Percentiles rank a stretch among this genome's conserved stretches.
phyloP scores from a whole-genome alignment of 1,284 basidiomycete species.

The Grifola frondosa region DNA sequence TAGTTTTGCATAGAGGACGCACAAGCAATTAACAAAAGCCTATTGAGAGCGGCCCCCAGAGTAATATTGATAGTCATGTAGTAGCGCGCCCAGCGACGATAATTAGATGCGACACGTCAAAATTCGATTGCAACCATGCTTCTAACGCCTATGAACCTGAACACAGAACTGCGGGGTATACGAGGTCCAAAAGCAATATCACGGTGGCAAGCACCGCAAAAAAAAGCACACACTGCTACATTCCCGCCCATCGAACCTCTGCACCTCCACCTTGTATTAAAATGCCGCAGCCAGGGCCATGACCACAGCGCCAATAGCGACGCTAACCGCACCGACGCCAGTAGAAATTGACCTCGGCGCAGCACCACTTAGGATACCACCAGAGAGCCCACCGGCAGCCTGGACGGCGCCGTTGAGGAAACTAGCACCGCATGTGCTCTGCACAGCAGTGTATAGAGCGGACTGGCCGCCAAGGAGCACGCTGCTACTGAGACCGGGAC shows the following conservation, averaged over 20 bases:
- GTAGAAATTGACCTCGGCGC: constrained; percentile 25
- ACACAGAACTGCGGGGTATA: constrained; percentile 21
- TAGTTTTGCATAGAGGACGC: too few species aligned
- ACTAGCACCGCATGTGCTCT: constrained; percentile 52
- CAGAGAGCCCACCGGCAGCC: constrained; percentile 62
- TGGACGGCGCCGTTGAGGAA: constrained; percentile 66
- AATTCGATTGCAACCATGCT: too few species aligned
- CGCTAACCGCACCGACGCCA: constrained; percentile 20
- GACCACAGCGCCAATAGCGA: constrained; percentile 22
- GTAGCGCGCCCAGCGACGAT: too few species aligned
- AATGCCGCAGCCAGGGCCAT: constrained; percentile 19
- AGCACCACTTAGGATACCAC: constrained; percentile 33
- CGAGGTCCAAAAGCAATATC: constrained; percentile 15
- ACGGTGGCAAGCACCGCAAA: constrained; percentile 7
- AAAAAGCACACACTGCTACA: constrained; percentile 16
- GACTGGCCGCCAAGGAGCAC: constrained; percentile 66
- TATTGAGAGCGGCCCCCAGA: too few species aligned
- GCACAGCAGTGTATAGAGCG: constrained; percentile 62
- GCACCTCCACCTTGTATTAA: constrained; percentile 1
- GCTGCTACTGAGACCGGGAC: constrained; percentile 65
- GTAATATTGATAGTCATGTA: too few species aligned
- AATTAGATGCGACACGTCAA: too few species aligned
- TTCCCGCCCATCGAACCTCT: constrained; percentile 5
- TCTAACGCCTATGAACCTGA: constrained; percentile 12
- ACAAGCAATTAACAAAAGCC: too few species aligned